Conservation (phyloP, 495 filamentous ascomycete genomes). For the Lentithecium fluviatile region DNA sequence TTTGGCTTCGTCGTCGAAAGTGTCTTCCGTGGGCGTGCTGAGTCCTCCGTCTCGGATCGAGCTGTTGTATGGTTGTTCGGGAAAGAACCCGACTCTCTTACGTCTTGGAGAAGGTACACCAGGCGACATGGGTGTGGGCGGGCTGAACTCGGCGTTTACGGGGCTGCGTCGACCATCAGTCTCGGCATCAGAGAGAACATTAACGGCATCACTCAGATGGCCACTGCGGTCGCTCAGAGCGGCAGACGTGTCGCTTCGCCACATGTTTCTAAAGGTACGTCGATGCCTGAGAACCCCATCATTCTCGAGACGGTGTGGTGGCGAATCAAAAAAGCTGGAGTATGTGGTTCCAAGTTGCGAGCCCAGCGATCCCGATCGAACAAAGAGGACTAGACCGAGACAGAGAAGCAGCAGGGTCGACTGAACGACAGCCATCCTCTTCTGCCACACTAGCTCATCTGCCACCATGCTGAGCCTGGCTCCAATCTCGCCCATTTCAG, state of each 20-base stretch:
- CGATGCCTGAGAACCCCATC: conserved; percentile 35
- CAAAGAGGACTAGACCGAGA: conserved; percentile 83
- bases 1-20: conserved; percentile 3
- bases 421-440: conserved; percentile 88
- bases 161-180: conserved; percentile 46
- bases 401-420: conserved; percentile 82
- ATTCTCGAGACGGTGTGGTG: conserved; percentile 49
- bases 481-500: conserved; percentile 78
- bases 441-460: conserved; percentile 94
- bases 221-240: conserved; percentile 22
- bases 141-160: conserved; percentile 45
- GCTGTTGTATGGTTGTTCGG: conserved; percentile 4
- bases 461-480: conserved; percentile 80
- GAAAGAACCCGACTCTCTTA: conserved; percentile 2
- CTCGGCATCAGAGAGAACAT: conserved; percentile 45
- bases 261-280: conserved; percentile 30
- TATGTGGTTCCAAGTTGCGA: conserved; percentile 41
- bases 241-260: conserved; percentile 29
- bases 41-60: conserved; percentile 23
- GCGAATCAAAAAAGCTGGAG: conserved; percentile 46
- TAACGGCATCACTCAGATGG: conserved; percentile 43
- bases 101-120: not conserved
- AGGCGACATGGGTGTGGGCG: conserved; percentile 47
- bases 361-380: conserved; percentile 47
- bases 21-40: conserved; percentile 25